Percentiles rank a stretch among this genome's conserved stretches.
phyloP scores from a whole-genome alignment of 306 rosid species.

The Castanea sativa region DNA sequence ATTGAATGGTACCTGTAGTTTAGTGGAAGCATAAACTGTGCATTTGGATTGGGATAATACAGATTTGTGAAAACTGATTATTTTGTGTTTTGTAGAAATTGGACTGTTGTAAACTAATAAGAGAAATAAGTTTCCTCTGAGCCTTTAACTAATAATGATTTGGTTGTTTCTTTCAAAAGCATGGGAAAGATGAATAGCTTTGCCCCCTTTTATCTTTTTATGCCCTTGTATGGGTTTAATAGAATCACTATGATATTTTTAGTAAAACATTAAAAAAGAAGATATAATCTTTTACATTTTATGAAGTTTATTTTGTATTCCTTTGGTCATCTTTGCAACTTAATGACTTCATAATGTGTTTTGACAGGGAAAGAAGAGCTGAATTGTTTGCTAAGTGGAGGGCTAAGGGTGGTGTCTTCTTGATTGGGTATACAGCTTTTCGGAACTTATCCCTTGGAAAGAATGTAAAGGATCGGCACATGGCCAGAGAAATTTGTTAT shows the following conservation, averaged over 20 bases:
- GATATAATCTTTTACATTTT: neutral
- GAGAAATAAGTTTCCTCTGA: neutral
- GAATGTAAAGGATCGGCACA: constrained; percentile 70
- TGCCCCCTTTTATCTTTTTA: neutral
- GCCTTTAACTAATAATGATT: neutral
- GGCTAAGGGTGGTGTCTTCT: constrained; percentile 86
- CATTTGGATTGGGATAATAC: no score
- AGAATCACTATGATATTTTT: neutral
- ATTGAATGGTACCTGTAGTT: neutral
- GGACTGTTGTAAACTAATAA: neutral
- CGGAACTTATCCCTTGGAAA: constrained; percentile 85
- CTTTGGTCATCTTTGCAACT: constrained; percentile 1
- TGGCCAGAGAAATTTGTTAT: constrained; percentile 67
- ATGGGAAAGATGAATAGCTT: neutral
- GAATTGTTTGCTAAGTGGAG: constrained; percentile 86
- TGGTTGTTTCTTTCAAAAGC: neutral
- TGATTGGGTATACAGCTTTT: constrained; percentile 85
- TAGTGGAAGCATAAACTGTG: neutral
- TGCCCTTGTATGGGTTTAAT: neutral
- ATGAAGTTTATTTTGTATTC: neutral
- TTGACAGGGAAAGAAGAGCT: constrained; percentile 76
- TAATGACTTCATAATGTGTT: constrained; percentile 22
- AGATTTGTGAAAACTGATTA: neutral
- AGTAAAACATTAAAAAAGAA: neutral
- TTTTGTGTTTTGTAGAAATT: neutral